These are phyloP conservation scores for Cladosporium sp. DNA, from an alignment of 2,329 filamentous ascomycete genomes.

Conservation along the genomic window DNA sequence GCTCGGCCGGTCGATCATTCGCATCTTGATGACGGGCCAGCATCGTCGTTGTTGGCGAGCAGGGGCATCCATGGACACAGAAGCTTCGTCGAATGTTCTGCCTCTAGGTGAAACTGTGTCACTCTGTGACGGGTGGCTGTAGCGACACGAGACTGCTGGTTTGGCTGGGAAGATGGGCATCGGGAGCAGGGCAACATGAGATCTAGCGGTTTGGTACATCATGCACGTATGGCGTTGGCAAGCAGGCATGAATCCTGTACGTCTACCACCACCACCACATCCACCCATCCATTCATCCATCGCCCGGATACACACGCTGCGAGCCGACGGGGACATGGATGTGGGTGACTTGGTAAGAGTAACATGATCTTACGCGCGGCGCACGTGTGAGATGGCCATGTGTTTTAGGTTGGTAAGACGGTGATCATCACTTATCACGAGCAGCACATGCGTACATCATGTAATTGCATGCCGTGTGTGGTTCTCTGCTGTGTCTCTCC, in stretches of 20 bases:
- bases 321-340: background rate
- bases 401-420: slow-evolving; percentile 12
- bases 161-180: background rate
- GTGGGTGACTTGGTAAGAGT: too few relatives aligned
- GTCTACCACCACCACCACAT: background rate
- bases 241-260: background rate
- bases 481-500: too few relatives aligned
- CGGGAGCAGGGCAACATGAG: background rate
- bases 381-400: background rate
- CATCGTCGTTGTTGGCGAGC: background rate
- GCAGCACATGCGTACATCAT: too few relatives aligned
- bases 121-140: slow-evolving; percentile 1
- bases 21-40: background rate
- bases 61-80: slow-evolving; percentile 7
- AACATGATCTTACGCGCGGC: background rate
- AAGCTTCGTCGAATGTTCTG: slow-evolving; percentile 8
- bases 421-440: background rate
- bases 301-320: slow-evolving; percentile 3
- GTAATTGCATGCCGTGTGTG: too few relatives aligned
- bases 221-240: slow-evolving; percentile 11
- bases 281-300: too few relatives aligned
- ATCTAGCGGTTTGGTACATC: background rate
- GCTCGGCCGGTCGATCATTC: slow-evolving; percentile 1
- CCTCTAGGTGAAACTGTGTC: slow-evolving; percentile 11
- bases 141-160: slow-evolving; percentile 3